A percentile compares a stretch with the other conserved stretches of the same genome.
phyloP scores from a whole-genome alignment of 108 stramenopile genomes.

The Cyclotella sp. region DNA sequence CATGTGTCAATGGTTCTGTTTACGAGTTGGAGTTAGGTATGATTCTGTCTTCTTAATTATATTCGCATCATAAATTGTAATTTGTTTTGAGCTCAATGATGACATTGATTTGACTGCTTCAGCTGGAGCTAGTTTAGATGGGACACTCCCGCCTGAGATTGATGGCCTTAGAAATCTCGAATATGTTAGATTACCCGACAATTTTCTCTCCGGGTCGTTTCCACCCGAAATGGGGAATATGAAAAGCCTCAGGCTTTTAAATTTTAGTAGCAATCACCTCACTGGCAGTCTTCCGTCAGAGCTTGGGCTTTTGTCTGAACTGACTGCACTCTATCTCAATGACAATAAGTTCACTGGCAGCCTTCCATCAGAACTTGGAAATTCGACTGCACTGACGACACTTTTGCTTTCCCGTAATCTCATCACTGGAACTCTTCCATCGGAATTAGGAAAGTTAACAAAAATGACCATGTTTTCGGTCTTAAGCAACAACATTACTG shows the following conservation, averaged over 20 bases:
- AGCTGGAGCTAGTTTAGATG: not conserved
- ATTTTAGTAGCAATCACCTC: too few species aligned
- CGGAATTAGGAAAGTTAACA: too few species aligned
- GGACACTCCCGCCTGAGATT: conserved; percentile 1
- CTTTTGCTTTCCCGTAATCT: not conserved
- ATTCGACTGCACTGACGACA: too few species aligned
- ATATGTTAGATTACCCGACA: not conserved
- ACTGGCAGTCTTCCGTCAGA: too few species aligned
- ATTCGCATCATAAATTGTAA: not conserved
- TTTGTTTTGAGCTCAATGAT: not conserved
- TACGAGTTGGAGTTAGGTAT: not conserved
- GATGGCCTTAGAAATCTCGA: not conserved
- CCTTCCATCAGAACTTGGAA: conserved; percentile 4
- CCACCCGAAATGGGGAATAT: too few species aligned
- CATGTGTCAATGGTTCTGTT: not conserved
- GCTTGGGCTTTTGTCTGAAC: too few species aligned
- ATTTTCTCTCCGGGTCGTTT: not conserved
- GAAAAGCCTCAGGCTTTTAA: too few species aligned
- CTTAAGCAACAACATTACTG: too few species aligned
- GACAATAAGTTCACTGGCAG: too few species aligned
- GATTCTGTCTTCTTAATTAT: not conserved
- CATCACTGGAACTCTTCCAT: not conserved
- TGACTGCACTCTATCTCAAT: too few species aligned
- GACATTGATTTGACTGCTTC: not conserved
- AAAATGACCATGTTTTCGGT: too few species aligned